Percentiles rank a stretch among this genome's conserved stretches.
These are phyloP conservation scores for Coccomyxa subellipsoidea DNA, from an alignment of 163 green algal genomes.

Conservation along the genomic window DNA sequence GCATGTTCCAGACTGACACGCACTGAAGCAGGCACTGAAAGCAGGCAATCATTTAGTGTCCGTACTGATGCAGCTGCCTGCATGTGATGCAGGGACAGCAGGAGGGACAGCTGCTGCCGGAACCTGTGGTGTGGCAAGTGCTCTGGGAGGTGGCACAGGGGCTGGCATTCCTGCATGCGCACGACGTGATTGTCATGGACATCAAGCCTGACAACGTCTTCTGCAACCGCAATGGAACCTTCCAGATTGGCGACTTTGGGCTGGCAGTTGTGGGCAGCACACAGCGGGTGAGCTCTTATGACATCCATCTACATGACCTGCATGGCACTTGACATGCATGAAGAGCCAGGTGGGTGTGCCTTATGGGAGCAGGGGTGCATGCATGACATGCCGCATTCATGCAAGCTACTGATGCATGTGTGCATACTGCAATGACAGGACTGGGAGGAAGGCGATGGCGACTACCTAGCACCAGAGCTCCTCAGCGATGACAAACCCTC, in stretches of 20 bases:
- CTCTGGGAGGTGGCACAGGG: conserved; percentile 37
- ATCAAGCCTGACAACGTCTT: conserved; percentile 23
- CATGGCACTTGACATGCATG: background rate
- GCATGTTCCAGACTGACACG: background rate
- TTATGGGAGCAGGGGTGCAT: background rate
- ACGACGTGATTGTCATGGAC: conserved; percentile 74
- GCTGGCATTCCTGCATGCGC: conserved; percentile 69
- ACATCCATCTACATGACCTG: background rate
- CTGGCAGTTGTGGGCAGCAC: conserved; percentile 52
- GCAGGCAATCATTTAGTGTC: no score
- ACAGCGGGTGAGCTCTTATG: conserved; percentile 23
- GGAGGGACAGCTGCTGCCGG: conserved; percentile 23
- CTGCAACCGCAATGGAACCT: conserved; percentile 5
- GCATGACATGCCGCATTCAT: background rate
- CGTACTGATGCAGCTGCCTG: no score
- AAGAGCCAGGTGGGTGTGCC: background rate
- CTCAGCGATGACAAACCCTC: conserved; percentile 42
- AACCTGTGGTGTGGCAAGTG: conserved; percentile 52
- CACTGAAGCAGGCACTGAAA: no score
- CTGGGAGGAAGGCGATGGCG: conserved; percentile 82
- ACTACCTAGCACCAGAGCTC: conserved; percentile 79
- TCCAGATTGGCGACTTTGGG: conserved; percentile 81
- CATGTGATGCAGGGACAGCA: conserved; percentile 14
- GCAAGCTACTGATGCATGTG: background rate
- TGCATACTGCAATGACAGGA: conserved; percentile 43